A percentile compares a stretch with the other conserved stretches of the same genome.
Conservation (phyloP, 1,284 basidiomycete species). For the Caloboletus firmus region DNA sequence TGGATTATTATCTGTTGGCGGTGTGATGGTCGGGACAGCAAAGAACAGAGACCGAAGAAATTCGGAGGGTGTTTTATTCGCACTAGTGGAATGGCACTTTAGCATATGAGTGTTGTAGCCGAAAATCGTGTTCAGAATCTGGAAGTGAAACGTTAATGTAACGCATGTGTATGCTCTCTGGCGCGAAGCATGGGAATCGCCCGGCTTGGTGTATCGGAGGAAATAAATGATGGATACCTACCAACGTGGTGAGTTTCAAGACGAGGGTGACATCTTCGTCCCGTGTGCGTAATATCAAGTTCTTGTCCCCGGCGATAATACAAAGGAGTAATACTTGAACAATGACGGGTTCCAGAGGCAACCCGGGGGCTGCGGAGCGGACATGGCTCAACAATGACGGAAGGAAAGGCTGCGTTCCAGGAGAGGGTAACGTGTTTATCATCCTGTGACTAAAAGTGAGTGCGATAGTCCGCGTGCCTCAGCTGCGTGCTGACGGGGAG, state of each 20-base stretch:
- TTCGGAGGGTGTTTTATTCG: conserved; percentile 32
- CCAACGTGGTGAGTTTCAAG: conserved; percentile 53
- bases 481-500: not conserved
- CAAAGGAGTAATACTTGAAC: conserved; percentile 67
- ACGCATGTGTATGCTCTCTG: not conserved
- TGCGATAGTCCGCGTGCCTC: no score
- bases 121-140: conserved; percentile 63
- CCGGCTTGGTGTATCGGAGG: conserved; percentile 1
- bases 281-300: conserved; percentile 59
- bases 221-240: conserved; percentile 38
- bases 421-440: conserved; percentile 23
- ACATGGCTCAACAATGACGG: conserved; percentile 50
- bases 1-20: conserved; percentile 32
- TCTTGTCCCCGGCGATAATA: conserved; percentile 57
- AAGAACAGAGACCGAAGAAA: conserved; percentile 60
- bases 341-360: conserved; percentile 62
- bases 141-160: conserved; percentile 10
- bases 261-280: conserved; percentile 62
- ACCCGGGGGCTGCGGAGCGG: conserved; percentile 40
- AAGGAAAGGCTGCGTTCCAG: conserved; percentile 55
- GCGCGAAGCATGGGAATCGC: conserved; percentile 9
- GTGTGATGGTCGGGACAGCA: conserved; percentile 32
- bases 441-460: conserved; percentile 8
- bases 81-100: conserved; percentile 41
- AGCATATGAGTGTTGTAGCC: conserved; percentile 57